A percentile compares a stretch with the other conserved stretches of the same genome.
These are phyloP conservation scores for Coprinopsis cinerea DNA, from an alignment of 768 basidiomycete genomes.

Conservation along the genomic window DNA sequence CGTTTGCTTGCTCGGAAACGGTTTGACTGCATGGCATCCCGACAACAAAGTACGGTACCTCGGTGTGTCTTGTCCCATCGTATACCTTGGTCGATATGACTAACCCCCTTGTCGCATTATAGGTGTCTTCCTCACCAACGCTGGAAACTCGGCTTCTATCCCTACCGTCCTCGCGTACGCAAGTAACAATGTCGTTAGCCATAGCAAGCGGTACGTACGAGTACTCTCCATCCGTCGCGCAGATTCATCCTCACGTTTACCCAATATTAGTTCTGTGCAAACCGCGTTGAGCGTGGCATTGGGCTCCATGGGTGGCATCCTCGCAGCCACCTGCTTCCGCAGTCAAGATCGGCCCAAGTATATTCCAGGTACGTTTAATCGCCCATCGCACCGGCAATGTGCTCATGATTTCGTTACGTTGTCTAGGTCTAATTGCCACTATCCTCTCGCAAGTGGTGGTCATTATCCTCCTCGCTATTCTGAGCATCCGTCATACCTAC, in stretches of 20 bases:
- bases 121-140: slow-evolving; percentile 42
- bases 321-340: slow-evolving; percentile 38
- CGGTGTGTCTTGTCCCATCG: slow-evolving; percentile 22
- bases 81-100: not conserved
- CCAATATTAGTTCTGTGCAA: slow-evolving; percentile 22
- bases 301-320: slow-evolving; percentile 38
- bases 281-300: slow-evolving; percentile 36
- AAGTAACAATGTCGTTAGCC: slow-evolving; percentile 43
- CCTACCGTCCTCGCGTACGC: slow-evolving; percentile 38
- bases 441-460: slow-evolving; percentile 36
- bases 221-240: not conserved
- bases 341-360: slow-evolving; percentile 38
- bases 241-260: not conserved
- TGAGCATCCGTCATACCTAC: slow-evolving; percentile 30
- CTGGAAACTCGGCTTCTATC: slow-evolving; percentile 36
- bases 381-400: not conserved
- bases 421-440: slow-evolving; percentile 32
- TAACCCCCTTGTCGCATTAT: not conserved
- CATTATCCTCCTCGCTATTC: slow-evolving; percentile 25
- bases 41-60: slow-evolving; percentile 36
- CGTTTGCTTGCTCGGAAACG: slow-evolving; percentile 34
- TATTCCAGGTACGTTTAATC: slow-evolving; percentile 29
- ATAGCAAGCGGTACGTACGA: slow-evolving; percentile 32
- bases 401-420: not conserved
- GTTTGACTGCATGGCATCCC: slow-evolving; percentile 32